A percentile compares a stretch with the other conserved stretches of the same genome.
Conservation (phyloP, 257 asterid genomes). For the Rubia yunnanensis region DNA sequence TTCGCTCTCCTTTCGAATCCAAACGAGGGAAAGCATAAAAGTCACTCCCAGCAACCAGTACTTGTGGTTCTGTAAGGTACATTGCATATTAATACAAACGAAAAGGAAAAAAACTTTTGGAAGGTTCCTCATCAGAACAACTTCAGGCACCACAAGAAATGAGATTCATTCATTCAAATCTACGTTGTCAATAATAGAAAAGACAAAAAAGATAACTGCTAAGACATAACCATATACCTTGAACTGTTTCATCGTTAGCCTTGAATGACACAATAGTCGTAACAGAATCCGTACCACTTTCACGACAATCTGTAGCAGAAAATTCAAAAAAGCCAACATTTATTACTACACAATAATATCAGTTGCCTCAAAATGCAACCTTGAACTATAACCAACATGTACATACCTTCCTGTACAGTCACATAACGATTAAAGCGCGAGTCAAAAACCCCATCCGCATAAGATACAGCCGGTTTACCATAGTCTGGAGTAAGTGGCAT, state of each 20-base stretch:
- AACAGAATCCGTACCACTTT: slow-evolving; percentile 47
- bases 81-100: slow-evolving; percentile 1
- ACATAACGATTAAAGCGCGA: slow-evolving; percentile 64
- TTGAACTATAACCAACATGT: background rate
- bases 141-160: background rate
- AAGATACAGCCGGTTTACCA: slow-evolving; percentile 57
- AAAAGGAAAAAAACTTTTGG: background rate
- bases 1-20: slow-evolving; percentile 72
- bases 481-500: slow-evolving; percentile 89
- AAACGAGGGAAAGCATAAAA: slow-evolving; percentile 93
- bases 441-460: slow-evolving; percentile 92
- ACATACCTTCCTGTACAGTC: slow-evolving; percentile 80
- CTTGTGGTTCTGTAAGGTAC: slow-evolving; percentile 58
- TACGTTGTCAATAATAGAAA: background rate
- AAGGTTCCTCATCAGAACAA: background rate
- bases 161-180: background rate
- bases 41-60: slow-evolving; percentile 63
- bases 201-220: background rate
- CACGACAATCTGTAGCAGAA: slow-evolving; percentile 52
- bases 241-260: slow-evolving; percentile 26
- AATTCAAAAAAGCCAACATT: slow-evolving; percentile 1
- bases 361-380: background rate
- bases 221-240: slow-evolving; percentile 36
- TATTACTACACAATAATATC: background rate
- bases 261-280: slow-evolving; percentile 72